Evolutionary conservation across 768 basidiomycete species (phyloP).

Genomic region (Lyophyllum semitale): DNA sequence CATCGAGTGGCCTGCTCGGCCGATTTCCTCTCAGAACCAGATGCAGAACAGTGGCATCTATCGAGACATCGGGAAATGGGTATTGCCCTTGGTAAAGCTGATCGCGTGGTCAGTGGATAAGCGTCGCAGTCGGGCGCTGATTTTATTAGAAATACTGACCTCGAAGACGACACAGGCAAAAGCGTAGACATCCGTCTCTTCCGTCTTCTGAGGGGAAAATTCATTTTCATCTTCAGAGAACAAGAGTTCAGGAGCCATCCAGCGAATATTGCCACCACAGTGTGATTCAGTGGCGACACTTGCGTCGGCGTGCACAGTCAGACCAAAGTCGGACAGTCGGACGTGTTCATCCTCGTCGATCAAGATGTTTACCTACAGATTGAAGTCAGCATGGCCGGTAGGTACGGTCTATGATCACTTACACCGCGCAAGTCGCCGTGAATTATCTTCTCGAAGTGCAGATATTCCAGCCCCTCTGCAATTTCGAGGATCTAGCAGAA

Average conservation of each 20-base stretch:
- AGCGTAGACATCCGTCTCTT: constrained; percentile 28
- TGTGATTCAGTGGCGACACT: constrained; percentile 16
- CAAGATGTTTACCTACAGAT: constrained; percentile 24
- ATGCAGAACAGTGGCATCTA: constrained; percentile 3
- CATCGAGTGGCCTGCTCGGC: not conserved
- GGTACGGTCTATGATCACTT: not conserved
- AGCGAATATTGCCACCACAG: constrained; percentile 22
- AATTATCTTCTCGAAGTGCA: constrained; percentile 18
- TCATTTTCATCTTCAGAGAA: constrained; percentile 19
- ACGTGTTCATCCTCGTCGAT: constrained; percentile 19
- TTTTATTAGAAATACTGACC: constrained; percentile 8
- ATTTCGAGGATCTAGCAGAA: constrained; percentile 18
- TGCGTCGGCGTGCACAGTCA: constrained; percentile 23
- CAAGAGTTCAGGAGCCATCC: constrained; percentile 33
- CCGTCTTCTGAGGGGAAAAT: constrained; percentile 12
- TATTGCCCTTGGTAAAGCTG: constrained; percentile 20
- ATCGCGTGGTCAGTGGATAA: not conserved
- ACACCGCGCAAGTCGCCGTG: constrained; percentile 25
- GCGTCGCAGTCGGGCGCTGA: not conserved
- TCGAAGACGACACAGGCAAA: constrained; percentile 28
- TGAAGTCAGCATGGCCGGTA: not conserved
- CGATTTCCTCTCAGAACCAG: not conserved
- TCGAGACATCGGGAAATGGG: constrained; percentile 16
- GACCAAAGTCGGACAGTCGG: constrained; percentile 31
- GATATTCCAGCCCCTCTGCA: constrained; percentile 17